Percentiles rank a stretch among this genome's conserved stretches.
phyloP scores from a whole-genome alignment of 805 yeast genomes.

The Nakazawaea wyomingensis region DNA sequence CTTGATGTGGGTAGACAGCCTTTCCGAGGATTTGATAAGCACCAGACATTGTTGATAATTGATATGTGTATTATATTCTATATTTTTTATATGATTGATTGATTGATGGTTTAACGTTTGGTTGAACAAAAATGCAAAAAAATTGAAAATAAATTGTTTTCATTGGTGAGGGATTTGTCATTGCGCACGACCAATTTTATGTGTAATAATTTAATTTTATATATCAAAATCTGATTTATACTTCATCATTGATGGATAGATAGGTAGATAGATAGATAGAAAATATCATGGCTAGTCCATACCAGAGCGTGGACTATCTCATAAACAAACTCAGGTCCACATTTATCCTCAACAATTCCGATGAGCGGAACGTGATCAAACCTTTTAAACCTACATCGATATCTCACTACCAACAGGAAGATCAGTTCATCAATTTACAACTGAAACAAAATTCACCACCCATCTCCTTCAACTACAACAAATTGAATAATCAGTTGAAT shows the following conservation, averaged over 20 bases:
- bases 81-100: no score
- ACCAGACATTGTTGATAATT: conserved; percentile 57
- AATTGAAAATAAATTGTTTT: no score
- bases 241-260: no score
- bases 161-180: no score
- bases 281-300: conserved; percentile 9
- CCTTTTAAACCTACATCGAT: not conserved
- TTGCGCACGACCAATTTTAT: no score
- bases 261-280: not conserved
- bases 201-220: no score
- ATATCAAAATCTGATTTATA: no score
- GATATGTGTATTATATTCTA: not conserved
- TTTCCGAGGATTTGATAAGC: conserved; percentile 83
- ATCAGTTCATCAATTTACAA: not conserved
- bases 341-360: conserved; percentile 1
- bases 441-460: conserved; percentile 7
- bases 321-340: conserved; percentile 8
- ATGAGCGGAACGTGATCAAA: conserved; percentile 7
- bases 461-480: conserved; percentile 13
- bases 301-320: conserved; percentile 3
- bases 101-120: no score
- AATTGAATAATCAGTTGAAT: conserved; percentile 6
- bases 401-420: not conserved
- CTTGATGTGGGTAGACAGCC: conserved; percentile 76
- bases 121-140: no score